Base-by-base conservation (phyloP, 2,329 filamentous ascomycete genomes). In the Colletotrichum sp. region DNA sequence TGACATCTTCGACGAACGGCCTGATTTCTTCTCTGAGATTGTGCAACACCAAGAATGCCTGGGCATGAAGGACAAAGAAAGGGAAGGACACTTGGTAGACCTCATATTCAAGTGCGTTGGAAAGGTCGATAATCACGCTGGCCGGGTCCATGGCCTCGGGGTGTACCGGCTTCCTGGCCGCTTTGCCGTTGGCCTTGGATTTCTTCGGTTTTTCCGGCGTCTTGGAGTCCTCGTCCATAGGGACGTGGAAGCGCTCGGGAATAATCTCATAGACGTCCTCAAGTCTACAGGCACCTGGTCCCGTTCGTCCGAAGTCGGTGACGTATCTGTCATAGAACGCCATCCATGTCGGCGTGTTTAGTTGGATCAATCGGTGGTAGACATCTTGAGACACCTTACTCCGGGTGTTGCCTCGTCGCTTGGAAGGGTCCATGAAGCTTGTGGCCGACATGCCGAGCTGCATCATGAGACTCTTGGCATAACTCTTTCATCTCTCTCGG, bases 291-390 rank as follows among this genome's bases (percentile, higher is more conserved):
- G 81, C 77, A 1, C 78, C 70, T 16, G 21, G 16, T 29, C 24
- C 55, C 9, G 27, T 31, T 29, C 24, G 21, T 27, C 27, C 55
- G 21, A 33, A 29, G 6, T 77, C 76, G 1, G 73, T 76, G 27
- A 80, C 74, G 55, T 84, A 84, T 8, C 83, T 79, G 1, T 79
- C 77, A 29, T 76, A 76, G 74, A 87, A 88, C 76, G 84, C 83
- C 18, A 75, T 73, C 7, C 81, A 79, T 0, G 86, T 81, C 0
- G 81, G 77, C 1, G 77, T 81, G 1, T 78, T 76, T 2, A 79
- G 73, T 36, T 79, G 79, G 29, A 87, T 73, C 2, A 76, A 72
- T 6, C 82, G 81, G 2, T 81, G 78, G 2, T 82, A 79, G 4
- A 75, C 76, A n/a, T 58, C 55, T 29, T 58, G 24, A 18, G 33